A percentile compares a stretch with the other conserved stretches of the same genome.
These are phyloP conservation scores for Amorphotheca resinae DNA, from an alignment of 495 filamentous ascomycete species.

Conservation along the genomic window DNA sequence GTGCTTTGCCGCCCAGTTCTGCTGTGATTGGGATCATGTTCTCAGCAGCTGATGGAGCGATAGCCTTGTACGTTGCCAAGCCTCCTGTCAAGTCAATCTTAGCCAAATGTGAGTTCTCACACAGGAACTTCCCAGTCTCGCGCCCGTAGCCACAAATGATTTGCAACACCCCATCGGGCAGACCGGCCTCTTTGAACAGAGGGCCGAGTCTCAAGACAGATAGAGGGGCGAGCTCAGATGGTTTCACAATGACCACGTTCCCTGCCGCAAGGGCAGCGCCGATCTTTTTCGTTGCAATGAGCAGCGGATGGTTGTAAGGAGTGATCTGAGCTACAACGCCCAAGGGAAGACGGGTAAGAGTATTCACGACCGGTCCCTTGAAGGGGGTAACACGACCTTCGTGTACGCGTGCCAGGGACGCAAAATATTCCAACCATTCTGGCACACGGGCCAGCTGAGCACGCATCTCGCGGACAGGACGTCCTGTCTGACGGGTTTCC, in stretches of 20 bases:
- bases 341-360: constrained; percentile 43
- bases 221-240: constrained; percentile 47
- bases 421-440: constrained; percentile 55
- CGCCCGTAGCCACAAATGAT: constrained; percentile 34
- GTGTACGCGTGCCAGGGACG: constrained; percentile 43
- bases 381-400: constrained; percentile 50
- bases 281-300: constrained; percentile 53
- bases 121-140: constrained; percentile 41
- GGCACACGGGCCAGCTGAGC: constrained; percentile 49
- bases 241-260: constrained; percentile 50
- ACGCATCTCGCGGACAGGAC: constrained; percentile 51
- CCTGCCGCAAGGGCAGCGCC: constrained; percentile 49
- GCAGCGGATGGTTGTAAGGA: constrained; percentile 52
- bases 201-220: constrained; percentile 39
- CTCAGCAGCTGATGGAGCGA: constrained; percentile 34
- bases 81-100: constrained; percentile 56
- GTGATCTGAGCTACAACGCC: constrained; percentile 54
- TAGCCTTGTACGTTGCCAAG: constrained; percentile 29
- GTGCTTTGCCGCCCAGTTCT: constrained; percentile 48
- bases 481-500: constrained; percentile 50
- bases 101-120: constrained; percentile 35
- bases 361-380: constrained; percentile 29
- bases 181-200: constrained; percentile 35
- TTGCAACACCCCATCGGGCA: constrained; percentile 46
- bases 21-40: constrained; percentile 45